Evolutionary conservation across 2,329 filamentous ascomycete species (phyloP).

Genomic region (Coniella lustricola): DNA sequence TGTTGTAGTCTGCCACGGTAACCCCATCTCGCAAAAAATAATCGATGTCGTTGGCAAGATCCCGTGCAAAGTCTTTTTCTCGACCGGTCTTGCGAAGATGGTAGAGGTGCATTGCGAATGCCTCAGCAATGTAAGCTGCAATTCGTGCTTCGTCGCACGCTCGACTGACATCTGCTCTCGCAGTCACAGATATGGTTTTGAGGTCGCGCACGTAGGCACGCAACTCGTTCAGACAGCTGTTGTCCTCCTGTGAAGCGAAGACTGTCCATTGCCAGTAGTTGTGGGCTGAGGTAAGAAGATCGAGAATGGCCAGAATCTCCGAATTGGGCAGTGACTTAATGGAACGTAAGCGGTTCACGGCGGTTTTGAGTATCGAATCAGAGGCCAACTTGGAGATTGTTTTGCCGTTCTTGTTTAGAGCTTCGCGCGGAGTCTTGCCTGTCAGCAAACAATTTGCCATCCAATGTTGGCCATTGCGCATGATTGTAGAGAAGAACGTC

Average conservation of each 20-base stretch:
- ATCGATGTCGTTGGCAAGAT: conserved; percentile 65
- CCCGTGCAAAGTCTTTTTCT: conserved; percentile 56
- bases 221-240: conserved; percentile 64
- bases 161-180: conserved; percentile 47
- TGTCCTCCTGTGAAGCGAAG: conserved; percentile 67
- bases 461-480: conserved; percentile 91
- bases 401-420: conserved; percentile 51
- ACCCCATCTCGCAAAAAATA: conserved; percentile 78
- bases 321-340: conserved; percentile 58
- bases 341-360: conserved; percentile 61
- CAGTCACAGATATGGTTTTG: conserved; percentile 42
- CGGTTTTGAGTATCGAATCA: conserved; percentile 65
- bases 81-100: conserved; percentile 72
- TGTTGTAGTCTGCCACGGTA: conserved; percentile 74
- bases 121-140: conserved; percentile 77
- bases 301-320: conserved; percentile 67
- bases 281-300: conserved; percentile 82
- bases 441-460: conserved; percentile 90
- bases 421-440: conserved; percentile 74
- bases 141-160: conserved; percentile 61
- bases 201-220: conserved; percentile 61
- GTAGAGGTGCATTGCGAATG: conserved; percentile 86
- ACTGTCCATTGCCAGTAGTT: conserved; percentile 97
- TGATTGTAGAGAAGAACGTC: conserved; percentile 77
- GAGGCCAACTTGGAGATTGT: conserved; percentile 37